Evolutionary conservation across 169 alveolate species (phyloP), one percentile per base, ranked within the genome.

Genomic region (Eimeria praecox): DNA sequence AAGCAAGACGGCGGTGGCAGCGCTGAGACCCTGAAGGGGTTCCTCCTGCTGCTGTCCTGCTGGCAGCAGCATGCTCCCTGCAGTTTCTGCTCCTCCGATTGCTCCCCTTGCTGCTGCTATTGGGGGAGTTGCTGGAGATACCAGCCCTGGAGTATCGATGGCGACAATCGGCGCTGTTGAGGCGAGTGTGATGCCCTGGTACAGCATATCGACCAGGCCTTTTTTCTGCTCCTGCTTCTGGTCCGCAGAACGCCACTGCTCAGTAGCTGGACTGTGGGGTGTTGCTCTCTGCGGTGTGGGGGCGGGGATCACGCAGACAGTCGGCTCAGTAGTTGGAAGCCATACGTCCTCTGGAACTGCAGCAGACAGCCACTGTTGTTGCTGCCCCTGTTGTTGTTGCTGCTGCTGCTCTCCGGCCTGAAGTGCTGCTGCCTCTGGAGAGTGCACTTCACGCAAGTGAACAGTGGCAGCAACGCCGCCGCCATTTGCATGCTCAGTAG

Each of bases 131-230:
- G 77, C 38, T 59, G 75, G 77, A 18, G 82, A 56, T 40, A 62
- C 33, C n/a, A 87, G 82, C 64, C 93, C 93, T 64, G 93, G 93
- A 33, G 93, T 87, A 46, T 87, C 93, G 62, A 87, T 44, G 42
- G 93, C 93, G 46, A 87, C 93, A 59, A 87, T 22, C 24, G 93
- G 93, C 4, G 93, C 93, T 46, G 83, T 44, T 24, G 78, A 46
- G 35, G 93, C 78, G 66, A 87, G 82, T 46, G 44, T 42, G 33
- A 87, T n/a, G 42, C 82, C 82, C 42, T 40, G 83, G 64, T 59
- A 46, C 20, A 87, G 49, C 66, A 33, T 30, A 38, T 22, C 49
- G 6, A 35, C 44, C 82, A 87, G 66, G n/a, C 93, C 82, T 8
- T 42, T 44, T 14, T 56, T 22, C 46, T 56, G 80, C 40, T 59